Conservation (phyloP, 2,329 filamentous ascomycete genomes). For the Fusarium sp. region DNA sequence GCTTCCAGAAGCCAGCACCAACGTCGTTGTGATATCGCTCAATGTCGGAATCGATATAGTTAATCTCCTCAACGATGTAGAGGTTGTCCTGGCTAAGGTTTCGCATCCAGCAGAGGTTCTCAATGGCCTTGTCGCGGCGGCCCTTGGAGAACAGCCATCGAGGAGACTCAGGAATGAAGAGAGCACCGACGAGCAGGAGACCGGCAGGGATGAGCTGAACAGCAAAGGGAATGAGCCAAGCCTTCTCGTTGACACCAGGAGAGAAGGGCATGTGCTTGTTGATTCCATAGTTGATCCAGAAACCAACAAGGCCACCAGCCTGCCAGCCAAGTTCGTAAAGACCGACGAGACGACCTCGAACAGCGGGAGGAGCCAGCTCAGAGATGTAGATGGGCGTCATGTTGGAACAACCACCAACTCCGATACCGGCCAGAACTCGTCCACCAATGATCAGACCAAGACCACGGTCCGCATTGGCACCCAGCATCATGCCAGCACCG, state of each 20-base stretch:
- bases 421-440: conserved; percentile 71
- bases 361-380: conserved; percentile 69
- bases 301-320: conserved; percentile 70
- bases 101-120: conserved; percentile 72
- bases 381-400: conserved; percentile 72
- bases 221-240: conserved; percentile 74
- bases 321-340: conserved; percentile 76
- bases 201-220: conserved; percentile 76
- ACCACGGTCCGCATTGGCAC: conserved; percentile 68
- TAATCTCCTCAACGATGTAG: conserved; percentile 80
- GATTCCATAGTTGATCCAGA: conserved; percentile 75
- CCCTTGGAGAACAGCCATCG: conserved; percentile 76
- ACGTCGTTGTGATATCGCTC: conserved; percentile 71
- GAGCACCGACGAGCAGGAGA: conserved; percentile 67
- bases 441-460: conserved; percentile 73
- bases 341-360: conserved; percentile 72
- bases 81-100: conserved; percentile 64
- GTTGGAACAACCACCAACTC: conserved; percentile 71
- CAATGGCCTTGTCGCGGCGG: conserved; percentile 66
- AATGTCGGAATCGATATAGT: conserved; percentile 75
- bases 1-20: conserved; percentile 80
- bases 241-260: conserved; percentile 49
- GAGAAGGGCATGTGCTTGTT: conserved; percentile 58
- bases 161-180: conserved; percentile 73
- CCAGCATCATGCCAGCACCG: conserved; percentile 79